These are phyloP conservation scores for Penicillium polonicum DNA, from an alignment of 2,329 filamentous ascomycete species.

Conservation along the genomic window DNA sequence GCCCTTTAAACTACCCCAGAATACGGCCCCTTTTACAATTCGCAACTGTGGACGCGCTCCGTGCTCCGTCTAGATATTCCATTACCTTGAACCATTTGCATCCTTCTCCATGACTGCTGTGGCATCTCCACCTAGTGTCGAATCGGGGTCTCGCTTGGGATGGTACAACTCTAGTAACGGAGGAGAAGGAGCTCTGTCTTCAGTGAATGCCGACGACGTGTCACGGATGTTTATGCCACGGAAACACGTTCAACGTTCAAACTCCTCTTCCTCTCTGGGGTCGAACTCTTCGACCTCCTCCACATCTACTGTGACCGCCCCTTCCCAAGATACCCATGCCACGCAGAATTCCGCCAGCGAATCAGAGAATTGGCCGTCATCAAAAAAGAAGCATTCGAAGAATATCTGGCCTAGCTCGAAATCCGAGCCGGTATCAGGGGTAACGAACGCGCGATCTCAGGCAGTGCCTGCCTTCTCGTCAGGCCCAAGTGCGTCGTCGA, in stretches of 20 bases:
- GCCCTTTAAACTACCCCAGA: neutral
- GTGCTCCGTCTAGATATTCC: constrained; percentile 9
- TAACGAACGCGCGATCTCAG: constrained; percentile 62
- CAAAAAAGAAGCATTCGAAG: constrained; percentile 49
- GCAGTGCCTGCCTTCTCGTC: constrained; percentile 59
- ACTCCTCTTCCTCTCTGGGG: constrained; percentile 81
- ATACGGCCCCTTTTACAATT: constrained; percentile 6
- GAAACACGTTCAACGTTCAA: constrained; percentile 80
- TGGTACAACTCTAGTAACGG: constrained; percentile 58
- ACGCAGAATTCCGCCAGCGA: constrained; percentile 39
- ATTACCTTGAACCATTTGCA: constrained; percentile 14
- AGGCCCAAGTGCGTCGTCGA: constrained; percentile 59
- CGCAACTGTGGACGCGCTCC: constrained; percentile 12
- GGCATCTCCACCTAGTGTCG: constrained; percentile 63
- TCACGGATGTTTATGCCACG: constrained; percentile 87
- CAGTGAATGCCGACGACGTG: constrained; percentile 80
- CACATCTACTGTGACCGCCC: constrained; percentile 44
- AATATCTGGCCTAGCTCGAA: constrained; percentile 66
- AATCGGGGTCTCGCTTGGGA: constrained; percentile 60
- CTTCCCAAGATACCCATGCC: constrained; percentile 39
- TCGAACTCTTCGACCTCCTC: constrained; percentile 62
- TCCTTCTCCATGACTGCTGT: constrained; percentile 62
- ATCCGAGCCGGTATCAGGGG: constrained; percentile 62
- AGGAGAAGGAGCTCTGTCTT: constrained; percentile 61
- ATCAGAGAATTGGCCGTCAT: constrained; percentile 40